phyloP scores from a whole-genome alignment of 2,329 filamentous ascomycete species.

The Rugonectria rugulosa region DNA sequence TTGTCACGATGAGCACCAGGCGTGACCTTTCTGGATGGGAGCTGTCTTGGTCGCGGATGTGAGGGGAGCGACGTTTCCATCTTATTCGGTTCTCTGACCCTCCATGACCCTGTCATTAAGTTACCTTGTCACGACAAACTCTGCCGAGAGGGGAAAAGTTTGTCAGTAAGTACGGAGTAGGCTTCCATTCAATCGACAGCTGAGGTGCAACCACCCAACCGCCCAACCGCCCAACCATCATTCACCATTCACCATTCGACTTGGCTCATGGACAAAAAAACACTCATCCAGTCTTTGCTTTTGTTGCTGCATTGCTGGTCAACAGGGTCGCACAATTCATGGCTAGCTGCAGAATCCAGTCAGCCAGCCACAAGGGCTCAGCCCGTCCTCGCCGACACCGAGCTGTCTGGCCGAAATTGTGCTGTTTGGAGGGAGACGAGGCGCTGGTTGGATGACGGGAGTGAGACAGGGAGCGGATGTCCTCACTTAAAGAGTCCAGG shows the following conservation, averaged over 20 bases:
- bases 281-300: background rate
- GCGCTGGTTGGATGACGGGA: background rate
- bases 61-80: conserved; percentile 3
- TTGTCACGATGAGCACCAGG: conserved; percentile 11
- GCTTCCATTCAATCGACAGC: no score
- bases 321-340: background rate
- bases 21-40: background rate
- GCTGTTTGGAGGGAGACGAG: conserved; percentile 13
- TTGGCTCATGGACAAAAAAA: background rate
- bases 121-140: conserved; percentile 9
- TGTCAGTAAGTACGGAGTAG: no score
- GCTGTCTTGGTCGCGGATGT: background rate
- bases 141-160: no score
- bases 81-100: background rate
- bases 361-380: conserved; percentile 6
- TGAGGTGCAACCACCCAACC: no score
- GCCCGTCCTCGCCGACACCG: background rate
- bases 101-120: conserved; percentile 9
- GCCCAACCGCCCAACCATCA: no score
- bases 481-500: conserved; percentile 5
- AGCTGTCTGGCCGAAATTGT: conserved; percentile 14
- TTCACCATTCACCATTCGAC: conserved; percentile 1
- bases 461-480: background rate
- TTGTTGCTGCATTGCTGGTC: background rate
- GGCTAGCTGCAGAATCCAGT: conserved; percentile 9